phyloP scores from a whole-genome alignment of 2,329 filamentous ascomycete genomes.

The Trichophyton verrucosum region DNA sequence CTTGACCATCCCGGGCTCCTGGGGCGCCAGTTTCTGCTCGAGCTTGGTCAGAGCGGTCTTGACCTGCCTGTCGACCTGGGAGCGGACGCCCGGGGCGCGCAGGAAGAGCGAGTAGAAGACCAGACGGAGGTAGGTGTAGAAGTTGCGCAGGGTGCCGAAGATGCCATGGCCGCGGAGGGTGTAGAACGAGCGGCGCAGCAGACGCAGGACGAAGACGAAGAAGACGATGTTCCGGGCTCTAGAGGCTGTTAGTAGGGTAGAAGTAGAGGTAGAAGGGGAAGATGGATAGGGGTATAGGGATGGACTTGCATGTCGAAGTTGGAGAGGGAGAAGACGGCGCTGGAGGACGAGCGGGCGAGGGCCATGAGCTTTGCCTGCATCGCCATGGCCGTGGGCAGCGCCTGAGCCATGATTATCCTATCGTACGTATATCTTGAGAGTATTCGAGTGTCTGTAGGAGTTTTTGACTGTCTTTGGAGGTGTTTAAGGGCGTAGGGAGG shows the following conservation, averaged over 20 bases:
- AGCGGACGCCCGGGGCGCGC: constrained; percentile 70
- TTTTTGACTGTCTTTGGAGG: not conserved
- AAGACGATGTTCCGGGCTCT: constrained; percentile 82
- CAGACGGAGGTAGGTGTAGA: constrained; percentile 60
- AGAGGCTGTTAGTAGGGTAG: not conserved
- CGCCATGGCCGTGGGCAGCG: not conserved
- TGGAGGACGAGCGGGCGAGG: constrained; percentile 22
- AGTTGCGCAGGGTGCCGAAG: constrained; percentile 61
- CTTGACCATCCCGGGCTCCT: constrained; percentile 55
- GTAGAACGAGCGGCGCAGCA: constrained; percentile 66
- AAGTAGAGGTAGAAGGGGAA: not conserved
- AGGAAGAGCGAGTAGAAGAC: constrained; percentile 77
- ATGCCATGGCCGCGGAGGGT: constrained; percentile 81
- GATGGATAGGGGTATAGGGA: no score
- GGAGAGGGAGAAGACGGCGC: constrained; percentile 23
- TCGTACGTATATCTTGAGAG: no score
- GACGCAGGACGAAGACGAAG: constrained; percentile 72
- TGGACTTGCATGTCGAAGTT: constrained; percentile 34
- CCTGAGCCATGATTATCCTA: not conserved
- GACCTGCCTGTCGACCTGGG: constrained; percentile 74
- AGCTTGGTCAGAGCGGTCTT: constrained; percentile 66
- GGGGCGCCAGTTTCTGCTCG: constrained; percentile 69
- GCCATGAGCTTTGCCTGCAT: constrained; percentile 34
- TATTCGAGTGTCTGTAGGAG: not conserved
- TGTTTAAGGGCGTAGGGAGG: not conserved